A percentile compares a stretch with the other conserved stretches of the same genome.
These are phyloP conservation scores for Adansonia digitata DNA, from an alignment of 345 rosid species.

Conservation along the genomic window DNA sequence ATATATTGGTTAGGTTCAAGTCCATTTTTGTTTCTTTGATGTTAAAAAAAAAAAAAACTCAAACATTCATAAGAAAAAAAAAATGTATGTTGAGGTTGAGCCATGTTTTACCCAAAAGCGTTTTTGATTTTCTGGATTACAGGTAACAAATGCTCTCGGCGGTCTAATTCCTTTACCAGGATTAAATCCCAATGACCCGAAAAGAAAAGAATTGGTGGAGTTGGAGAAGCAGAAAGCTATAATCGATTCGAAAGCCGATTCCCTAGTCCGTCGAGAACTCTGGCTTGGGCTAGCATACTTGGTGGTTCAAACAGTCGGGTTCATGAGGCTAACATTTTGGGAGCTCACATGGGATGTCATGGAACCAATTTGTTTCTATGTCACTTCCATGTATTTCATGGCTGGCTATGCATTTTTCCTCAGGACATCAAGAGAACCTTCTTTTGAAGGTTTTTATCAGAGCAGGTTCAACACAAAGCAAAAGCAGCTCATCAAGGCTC, in stretches of 20 bases:
- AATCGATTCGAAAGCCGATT: slow-evolving; percentile 55
- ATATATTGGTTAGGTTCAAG: not conserved
- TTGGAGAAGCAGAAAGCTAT: slow-evolving; percentile 46
- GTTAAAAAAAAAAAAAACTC: not conserved
- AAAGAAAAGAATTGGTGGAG: slow-evolving; percentile 55
- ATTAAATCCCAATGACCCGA: slow-evolving; percentile 43
- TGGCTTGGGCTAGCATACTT: slow-evolving; percentile 69
- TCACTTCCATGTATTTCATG: slow-evolving; percentile 68
- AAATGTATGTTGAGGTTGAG: not conserved
- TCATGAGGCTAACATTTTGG: slow-evolving; percentile 98
- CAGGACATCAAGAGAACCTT: slow-evolving; percentile 74
- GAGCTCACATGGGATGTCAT: slow-evolving; percentile 98
- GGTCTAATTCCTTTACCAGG: slow-evolving; percentile 60
- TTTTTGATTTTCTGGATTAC: slow-evolving; percentile 24
- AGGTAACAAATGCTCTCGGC: slow-evolving; percentile 69
- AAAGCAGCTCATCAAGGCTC: slow-evolving; percentile 44
- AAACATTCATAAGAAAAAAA: not conserved
- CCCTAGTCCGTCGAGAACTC: slow-evolving; percentile 59
- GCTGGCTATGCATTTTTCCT: slow-evolving; percentile 81
- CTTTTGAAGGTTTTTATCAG: slow-evolving; percentile 79
- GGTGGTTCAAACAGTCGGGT: slow-evolving; percentile 68
- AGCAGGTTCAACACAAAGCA: slow-evolving; percentile 66
- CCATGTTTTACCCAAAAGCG: slow-evolving; percentile 28
- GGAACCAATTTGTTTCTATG: slow-evolving; percentile 94
- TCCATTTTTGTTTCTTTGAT: not conserved